Evolutionary conservation across 73 alveolate genomes (phyloP).

Genomic region (Uronychia binucleata): DNA sequence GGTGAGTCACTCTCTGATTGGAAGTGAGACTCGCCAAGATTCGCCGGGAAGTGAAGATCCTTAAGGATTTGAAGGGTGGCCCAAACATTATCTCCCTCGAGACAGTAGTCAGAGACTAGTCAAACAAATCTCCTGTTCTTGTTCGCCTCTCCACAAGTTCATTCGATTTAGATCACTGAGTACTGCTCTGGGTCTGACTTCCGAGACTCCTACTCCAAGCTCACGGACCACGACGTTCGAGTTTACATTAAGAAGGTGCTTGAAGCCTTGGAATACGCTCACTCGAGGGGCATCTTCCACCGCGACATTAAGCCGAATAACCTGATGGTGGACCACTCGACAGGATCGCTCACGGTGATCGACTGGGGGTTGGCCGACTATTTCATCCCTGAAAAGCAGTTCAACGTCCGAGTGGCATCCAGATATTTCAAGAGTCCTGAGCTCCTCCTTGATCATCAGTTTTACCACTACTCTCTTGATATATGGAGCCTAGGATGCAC

Average conservation of each 20-base stretch:
- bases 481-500: slow-evolving; percentile 90
- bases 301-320: slow-evolving; percentile 82
- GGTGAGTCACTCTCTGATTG: slow-evolving; percentile 20
- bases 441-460: slow-evolving; percentile 65
- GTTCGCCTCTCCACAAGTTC: no score
- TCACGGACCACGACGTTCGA: slow-evolving; percentile 67
- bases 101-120: slow-evolving; percentile 74
- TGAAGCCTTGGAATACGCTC: slow-evolving; percentile 73
- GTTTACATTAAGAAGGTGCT: slow-evolving; percentile 59
- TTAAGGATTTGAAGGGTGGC: slow-evolving; percentile 73
- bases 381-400: slow-evolving; percentile 63
- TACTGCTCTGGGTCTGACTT: slow-evolving; percentile 66
- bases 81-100: slow-evolving; percentile 59
- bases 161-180: slow-evolving; percentile 34
- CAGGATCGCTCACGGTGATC: slow-evolving; percentile 61
- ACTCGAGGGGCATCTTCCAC: slow-evolving; percentile 75
- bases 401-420: slow-evolving; percentile 77
- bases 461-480: slow-evolving; percentile 81
- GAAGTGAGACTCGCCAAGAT: slow-evolving; percentile 21
- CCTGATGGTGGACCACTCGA: slow-evolving; percentile 64
- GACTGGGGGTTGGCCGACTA: slow-evolving; percentile 89
- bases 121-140: slow-evolving; percentile 70
- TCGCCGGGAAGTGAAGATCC: slow-evolving; percentile 59
- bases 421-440: slow-evolving; percentile 84
- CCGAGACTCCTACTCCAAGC: slow-evolving; percentile 63